Evolutionary conservation across 306 rosid species (phyloP), one percentile per base, ranked within the genome.

Genomic region (Fagus crenata): DNA sequence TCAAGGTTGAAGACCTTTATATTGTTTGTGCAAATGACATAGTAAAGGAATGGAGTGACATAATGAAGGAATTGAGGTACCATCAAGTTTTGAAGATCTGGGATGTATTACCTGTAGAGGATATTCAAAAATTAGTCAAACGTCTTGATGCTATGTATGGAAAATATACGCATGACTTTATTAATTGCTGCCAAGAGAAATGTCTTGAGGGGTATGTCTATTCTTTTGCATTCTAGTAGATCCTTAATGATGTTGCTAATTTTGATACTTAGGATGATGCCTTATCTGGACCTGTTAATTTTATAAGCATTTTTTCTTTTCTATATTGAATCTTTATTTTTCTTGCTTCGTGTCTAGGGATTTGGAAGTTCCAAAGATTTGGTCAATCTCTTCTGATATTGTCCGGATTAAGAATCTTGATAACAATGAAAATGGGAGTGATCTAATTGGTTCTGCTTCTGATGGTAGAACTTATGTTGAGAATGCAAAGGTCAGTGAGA

Each of bases 401-500:
- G 53, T 77, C 9, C 82, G 76, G 49, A 75, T 81, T 53, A 93
- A 79, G 82, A 88, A 70, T 83, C 61, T 37, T 49, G 63, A 49
- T 40, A 40, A 32, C 69, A 41, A 49, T 78, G 88, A 79, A 42
- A 39, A 56, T 73, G 81, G 55, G 53, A 71, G 70, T 4, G 87
- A 82, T 70, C 75, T 65, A 8, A 78, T 69, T 78, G 59, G 65
- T 49, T 70, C 36, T 60, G 55, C 80, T 59, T 71, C 74, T 33
- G 90, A 88, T 84, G 83, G 90, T 60, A 83, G 90, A 86, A 80
- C 80, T 60, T 93, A 86, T 75, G 89, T 86, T 46, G 98, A 90
- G 89, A 90, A 90, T 72, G 88, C 96, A 4, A 89, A 84, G 83
- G 96, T 93, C 60, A 93, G 89, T 40, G 93, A 93, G 78, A 93